These are phyloP conservation scores for Mycena galopus DNA, from an alignment of 768 basidiomycete genomes.

Conservation along the genomic window DNA sequence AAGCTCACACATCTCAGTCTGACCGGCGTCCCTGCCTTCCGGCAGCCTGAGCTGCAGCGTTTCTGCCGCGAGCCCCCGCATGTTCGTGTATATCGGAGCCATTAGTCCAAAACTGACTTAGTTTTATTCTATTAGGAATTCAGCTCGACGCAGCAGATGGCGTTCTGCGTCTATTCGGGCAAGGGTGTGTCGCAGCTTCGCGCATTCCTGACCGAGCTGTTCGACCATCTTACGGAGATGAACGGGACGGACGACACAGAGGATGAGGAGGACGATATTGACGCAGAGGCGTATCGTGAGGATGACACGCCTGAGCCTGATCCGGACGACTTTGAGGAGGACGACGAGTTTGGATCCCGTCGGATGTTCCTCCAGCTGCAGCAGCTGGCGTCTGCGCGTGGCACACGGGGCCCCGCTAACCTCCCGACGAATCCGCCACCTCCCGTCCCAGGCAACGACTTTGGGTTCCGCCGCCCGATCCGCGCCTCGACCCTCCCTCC, in stretches of 20 bases:
- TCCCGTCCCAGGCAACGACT: constrained; percentile 45
- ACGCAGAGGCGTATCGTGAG: constrained; percentile 63
- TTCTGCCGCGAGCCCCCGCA: constrained; percentile 92
- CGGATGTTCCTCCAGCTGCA: constrained; percentile 44
- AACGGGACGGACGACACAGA: constrained; percentile 78
- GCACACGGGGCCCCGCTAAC: constrained; percentile 18
- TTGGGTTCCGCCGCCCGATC: constrained; percentile 49
- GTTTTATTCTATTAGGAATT: constrained; percentile 74
- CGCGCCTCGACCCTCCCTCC: constrained; percentile 45
- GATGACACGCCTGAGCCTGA: constrained; percentile 64
- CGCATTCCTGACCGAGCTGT: constrained; percentile 80
- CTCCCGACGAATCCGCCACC: constrained; percentile 42
- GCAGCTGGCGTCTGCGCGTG: constrained; percentile 39
- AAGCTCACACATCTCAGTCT: constrained; percentile 95
- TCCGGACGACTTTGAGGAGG: constrained; percentile 46
- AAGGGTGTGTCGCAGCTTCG: constrained; percentile 89
- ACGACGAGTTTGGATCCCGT: constrained; percentile 49
- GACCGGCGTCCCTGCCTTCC: constrained; percentile 96
- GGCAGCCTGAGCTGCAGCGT: constrained; percentile 84
- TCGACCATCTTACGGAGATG: constrained; percentile 81
- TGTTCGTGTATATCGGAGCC: constrained; percentile 59
- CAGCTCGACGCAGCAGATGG: constrained; percentile 86
- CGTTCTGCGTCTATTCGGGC: constrained; percentile 98
- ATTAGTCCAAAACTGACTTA: constrained; percentile 10
- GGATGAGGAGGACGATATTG: constrained; percentile 73